phyloP scores from a whole-genome alignment of 352 stramenopile species.

The Phytophthora cactorum region DNA sequence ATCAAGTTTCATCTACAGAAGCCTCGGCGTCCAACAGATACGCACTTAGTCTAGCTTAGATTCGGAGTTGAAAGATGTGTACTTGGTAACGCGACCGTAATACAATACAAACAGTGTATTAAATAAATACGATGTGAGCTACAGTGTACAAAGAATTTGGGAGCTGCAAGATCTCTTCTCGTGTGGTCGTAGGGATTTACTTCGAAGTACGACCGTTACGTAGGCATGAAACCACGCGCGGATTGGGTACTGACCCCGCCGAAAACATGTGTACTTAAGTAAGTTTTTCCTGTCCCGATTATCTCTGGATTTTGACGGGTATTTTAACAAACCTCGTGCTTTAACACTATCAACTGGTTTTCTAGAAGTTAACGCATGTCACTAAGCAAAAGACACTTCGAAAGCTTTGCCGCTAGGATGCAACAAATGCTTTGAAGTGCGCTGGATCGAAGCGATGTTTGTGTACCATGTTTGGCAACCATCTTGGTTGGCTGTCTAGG shows the following conservation, averaged over 20 bases:
- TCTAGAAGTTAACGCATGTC: background rate
- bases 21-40: too few species aligned
- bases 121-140: too few species aligned
- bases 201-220: background rate
- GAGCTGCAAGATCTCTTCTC: background rate
- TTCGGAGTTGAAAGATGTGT: too few species aligned
- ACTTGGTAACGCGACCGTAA: too few species aligned
- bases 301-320: background rate
- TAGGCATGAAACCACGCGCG: background rate
- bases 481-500: background rate
- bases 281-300: background rate
- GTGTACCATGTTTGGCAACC: background rate
- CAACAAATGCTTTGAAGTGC: background rate
- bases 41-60: too few species aligned
- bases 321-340: background rate
- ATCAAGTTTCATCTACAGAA: too few species aligned
- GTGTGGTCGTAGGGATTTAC: background rate
- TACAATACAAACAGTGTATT: too few species aligned
- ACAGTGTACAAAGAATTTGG: too few species aligned
- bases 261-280: background rate
- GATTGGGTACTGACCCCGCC: background rate
- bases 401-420: constrained; percentile 6
- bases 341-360: background rate
- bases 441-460: constrained; percentile 3
- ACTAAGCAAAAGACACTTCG: background rate